phyloP scores from a whole-genome alignment of 2,329 filamentous ascomycete species.

The Fusarium sp. region DNA sequence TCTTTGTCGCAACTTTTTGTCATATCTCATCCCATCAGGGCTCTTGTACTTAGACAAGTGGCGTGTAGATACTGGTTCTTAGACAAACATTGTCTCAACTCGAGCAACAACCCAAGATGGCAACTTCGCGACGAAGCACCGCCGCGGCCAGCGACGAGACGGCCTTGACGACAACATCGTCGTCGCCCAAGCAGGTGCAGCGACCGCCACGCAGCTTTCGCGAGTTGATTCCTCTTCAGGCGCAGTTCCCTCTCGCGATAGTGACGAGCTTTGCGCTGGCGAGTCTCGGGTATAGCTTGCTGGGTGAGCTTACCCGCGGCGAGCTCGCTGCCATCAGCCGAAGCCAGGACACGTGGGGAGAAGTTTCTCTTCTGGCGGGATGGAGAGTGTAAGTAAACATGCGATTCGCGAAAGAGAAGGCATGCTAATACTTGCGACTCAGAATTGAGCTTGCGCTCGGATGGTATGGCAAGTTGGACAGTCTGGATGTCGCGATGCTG shows the following conservation, averaged over 20 bases:
- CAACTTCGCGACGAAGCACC: conserved; percentile 46
- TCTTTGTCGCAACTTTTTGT: conserved; percentile 22
- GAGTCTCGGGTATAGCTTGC: conserved; percentile 74
- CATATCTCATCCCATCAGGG: not conserved
- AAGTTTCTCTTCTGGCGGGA: conserved; percentile 68
- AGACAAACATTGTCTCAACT: conserved; percentile 6
- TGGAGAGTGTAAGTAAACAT: conserved; percentile 69
- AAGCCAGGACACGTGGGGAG: conserved; percentile 72
- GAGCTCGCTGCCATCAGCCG: conserved; percentile 79
- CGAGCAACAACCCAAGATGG: conserved; percentile 28
- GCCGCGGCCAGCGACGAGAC: conserved; percentile 38
- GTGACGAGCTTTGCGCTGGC: conserved; percentile 74
- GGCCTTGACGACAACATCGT: conserved; percentile 34
- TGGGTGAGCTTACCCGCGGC: conserved; percentile 71
- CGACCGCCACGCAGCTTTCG: conserved; percentile 33
- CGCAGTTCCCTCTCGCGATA: conserved; percentile 69
- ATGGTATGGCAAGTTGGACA: conserved; percentile 83
- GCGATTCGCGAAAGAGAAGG: not conserved
- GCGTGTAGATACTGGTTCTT: conserved; percentile 4
- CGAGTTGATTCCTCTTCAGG: conserved; percentile 56
- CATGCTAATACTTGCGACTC: conserved; percentile 43
- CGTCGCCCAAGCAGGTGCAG: conserved; percentile 22
- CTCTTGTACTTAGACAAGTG: conserved; percentile 16
- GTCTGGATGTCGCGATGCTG: conserved; percentile 77
- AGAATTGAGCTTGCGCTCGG: conserved; percentile 79